Evolutionary conservation across 2,329 filamentous ascomycete genomes (phyloP).

Genomic region (Aaosphaeria arxii): DNA sequence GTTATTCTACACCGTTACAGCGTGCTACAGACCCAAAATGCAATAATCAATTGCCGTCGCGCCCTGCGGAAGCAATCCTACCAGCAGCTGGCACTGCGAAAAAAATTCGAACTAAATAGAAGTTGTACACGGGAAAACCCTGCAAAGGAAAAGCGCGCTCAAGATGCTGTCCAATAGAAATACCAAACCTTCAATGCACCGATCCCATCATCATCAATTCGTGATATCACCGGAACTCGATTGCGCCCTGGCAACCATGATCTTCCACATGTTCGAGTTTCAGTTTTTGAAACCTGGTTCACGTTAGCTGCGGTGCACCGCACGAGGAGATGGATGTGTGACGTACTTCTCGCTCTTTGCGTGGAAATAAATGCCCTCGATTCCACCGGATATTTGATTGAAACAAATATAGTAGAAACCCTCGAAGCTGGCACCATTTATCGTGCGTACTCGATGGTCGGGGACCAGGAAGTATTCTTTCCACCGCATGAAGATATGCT

Average conservation of each 20-base stretch:
- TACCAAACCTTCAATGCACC: conserved; percentile 12
- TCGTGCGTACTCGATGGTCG: conserved; percentile 86
- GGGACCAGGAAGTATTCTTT: conserved; percentile 98
- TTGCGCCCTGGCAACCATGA: conserved; percentile 75
- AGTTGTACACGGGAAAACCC: conserved; percentile 22
- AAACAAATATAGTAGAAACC: conserved; percentile 99
- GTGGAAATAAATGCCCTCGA: conserved; percentile 96
- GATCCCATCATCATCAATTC: conserved; percentile 19
- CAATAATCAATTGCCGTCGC: conserved; percentile 14
- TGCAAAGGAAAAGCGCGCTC: conserved; percentile 9
- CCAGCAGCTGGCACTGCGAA: background rate
- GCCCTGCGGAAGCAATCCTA: conserved; percentile 15
- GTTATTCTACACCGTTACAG: too few relatives aligned
- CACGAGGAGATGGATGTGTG: background rate
- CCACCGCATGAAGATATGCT: conserved; percentile 98
- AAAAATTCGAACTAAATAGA: background rate
- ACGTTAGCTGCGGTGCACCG: conserved; percentile 5
- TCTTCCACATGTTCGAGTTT: conserved; percentile 87
- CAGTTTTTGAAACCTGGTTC: conserved; percentile 79
- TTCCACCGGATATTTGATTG: conserved; percentile 81
- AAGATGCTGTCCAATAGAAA: conserved; percentile 27
- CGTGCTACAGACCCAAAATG: conserved; percentile 1
- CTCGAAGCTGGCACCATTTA: conserved; percentile 93
- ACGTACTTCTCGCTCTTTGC: conserved; percentile 95
- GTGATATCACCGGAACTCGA: conserved; percentile 76